These are phyloP conservation scores for Saccharomycopsis selenospora DNA, from an alignment of 805 yeast species.

Conservation along the genomic window DNA sequence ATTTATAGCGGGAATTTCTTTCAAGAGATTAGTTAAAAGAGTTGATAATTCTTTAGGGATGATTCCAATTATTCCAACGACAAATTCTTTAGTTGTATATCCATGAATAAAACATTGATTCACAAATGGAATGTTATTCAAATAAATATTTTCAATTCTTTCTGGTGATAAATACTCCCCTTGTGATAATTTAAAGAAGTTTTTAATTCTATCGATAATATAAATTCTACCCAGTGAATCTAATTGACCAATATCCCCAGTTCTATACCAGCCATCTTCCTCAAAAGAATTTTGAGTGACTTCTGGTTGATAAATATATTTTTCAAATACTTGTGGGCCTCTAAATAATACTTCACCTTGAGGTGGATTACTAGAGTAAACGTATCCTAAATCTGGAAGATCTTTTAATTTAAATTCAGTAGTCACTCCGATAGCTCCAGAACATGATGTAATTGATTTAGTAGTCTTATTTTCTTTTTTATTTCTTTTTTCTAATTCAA, in stretches of 20 bases:
- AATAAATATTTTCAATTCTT: constrained; percentile 50
- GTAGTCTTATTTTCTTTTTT: background rate
- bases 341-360: constrained; percentile 48
- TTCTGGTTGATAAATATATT: constrained; percentile 3
- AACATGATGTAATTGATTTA: constrained; percentile 26
- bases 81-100: constrained; percentile 39
- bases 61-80: constrained; percentile 50
- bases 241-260: constrained; percentile 49
- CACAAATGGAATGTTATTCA: constrained; percentile 36
- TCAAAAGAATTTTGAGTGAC: constrained; percentile 7
- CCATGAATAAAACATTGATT: constrained; percentile 50
- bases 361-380: constrained; percentile 27
- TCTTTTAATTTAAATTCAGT: constrained; percentile 47
- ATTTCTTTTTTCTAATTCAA: constrained; percentile 5
- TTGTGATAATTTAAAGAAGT: constrained; percentile 51
- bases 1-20: background rate
- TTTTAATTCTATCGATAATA: constrained; percentile 58
- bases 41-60: constrained; percentile 30
- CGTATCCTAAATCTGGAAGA: constrained; percentile 45
- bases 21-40: background rate
- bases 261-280: constrained; percentile 44
- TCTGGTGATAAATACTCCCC: constrained; percentile 59
- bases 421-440: constrained; percentile 43
- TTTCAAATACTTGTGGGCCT: constrained; percentile 35
- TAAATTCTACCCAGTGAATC: constrained; percentile 40